Percentiles rank a stretch among this genome's conserved stretches.
These are phyloP conservation scores for Neurospora hispaniola DNA, from an alignment of 495 filamentous ascomycete species.

Conservation along the genomic window DNA sequence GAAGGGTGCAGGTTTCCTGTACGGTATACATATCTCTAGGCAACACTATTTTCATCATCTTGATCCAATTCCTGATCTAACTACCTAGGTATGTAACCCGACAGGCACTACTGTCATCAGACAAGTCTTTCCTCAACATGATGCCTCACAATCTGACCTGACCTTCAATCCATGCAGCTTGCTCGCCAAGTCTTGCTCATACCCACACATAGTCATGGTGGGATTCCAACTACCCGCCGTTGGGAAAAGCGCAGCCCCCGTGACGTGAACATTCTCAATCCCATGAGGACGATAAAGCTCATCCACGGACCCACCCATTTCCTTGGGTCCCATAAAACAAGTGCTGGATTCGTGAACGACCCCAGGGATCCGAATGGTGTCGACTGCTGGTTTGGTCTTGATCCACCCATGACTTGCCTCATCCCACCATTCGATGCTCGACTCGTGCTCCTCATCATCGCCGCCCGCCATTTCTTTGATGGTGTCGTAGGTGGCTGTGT, in stretches of 20 bases:
- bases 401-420: neutral
- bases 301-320: neutral
- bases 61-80: no score
- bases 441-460: neutral
- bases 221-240: neutral
- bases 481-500: neutral
- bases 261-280: neutral
- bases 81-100: no score
- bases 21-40: no score
- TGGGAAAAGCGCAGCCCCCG: neutral
- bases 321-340: neutral
- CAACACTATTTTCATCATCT: no score
- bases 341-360: neutral
- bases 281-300: neutral
- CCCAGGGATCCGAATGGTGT: neutral
- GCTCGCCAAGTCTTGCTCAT: neutral
- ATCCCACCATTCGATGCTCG: neutral
- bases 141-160: neutral
- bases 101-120: neutral
- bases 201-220: neutral
- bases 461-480: neutral
- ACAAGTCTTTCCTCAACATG: neutral
- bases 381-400: neutral
- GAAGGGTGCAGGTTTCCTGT: no score
- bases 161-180: neutral